A percentile compares a stretch with the other conserved stretches of the same genome.
Conservation (phyloP, 495 filamentous ascomycete genomes). For the Echria macrotheca region DNA sequence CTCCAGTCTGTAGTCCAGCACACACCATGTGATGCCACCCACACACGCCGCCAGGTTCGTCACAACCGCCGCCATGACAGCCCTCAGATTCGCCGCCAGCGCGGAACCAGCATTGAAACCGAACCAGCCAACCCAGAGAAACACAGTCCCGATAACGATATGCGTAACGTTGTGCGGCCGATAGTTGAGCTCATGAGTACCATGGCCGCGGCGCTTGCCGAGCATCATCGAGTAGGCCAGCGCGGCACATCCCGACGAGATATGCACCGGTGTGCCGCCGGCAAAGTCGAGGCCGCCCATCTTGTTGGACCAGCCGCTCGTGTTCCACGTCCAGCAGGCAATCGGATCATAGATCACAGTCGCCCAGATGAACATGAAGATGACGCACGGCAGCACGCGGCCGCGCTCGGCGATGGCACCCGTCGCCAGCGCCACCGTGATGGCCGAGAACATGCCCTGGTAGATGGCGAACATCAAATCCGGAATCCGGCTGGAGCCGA, state of each 20-base stretch:
- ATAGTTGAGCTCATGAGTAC: constrained; percentile 88
- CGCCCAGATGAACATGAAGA: constrained; percentile 95
- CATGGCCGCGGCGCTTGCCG: constrained; percentile 79
- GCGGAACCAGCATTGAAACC: constrained; percentile 95
- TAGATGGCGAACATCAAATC: constrained; percentile 91
- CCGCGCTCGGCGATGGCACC: constrained; percentile 90
- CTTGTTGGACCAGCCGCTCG: constrained; percentile 70
- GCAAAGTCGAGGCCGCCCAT: constrained; percentile 90
- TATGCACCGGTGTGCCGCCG: constrained; percentile 91
- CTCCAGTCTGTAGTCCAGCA: constrained; percentile 88
- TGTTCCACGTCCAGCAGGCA: constrained; percentile 97
- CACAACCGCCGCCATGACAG: constrained; percentile 65
- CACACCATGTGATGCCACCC: constrained; percentile 90
- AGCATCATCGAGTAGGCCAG: constrained; percentile 86
- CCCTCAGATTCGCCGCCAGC: constrained; percentile 77
- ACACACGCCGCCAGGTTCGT: constrained; percentile 73
- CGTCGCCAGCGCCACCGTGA: constrained; percentile 88
- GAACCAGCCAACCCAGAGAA: constrained; percentile 98
- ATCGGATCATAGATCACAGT: constrained; percentile 94
- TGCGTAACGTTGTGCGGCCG: constrained; percentile 95
- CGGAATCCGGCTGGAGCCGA: constrained; percentile 69
- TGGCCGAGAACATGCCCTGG: constrained; percentile 93
- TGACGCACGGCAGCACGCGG: constrained; percentile 85
- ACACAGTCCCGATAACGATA: constrained; percentile 91
- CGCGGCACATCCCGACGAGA: constrained; percentile 78